Conservation (phyloP, 768 basidiomycete genomes). For the Sarcodon sp. region DNA sequence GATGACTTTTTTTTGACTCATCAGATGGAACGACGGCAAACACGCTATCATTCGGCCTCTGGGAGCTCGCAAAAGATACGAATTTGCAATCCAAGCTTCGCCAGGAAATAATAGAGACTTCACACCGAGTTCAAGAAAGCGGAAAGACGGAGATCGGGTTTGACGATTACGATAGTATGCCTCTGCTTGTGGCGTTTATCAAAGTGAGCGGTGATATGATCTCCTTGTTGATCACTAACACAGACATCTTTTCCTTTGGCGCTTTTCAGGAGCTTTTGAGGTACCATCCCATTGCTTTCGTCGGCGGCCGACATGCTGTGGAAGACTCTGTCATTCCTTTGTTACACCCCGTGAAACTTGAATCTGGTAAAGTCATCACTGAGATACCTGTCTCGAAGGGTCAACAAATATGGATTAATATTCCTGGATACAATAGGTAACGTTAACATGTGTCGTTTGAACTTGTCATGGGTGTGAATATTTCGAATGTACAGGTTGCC, state of each 20-base stretch:
- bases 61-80: conserved; percentile 15
- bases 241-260: not conserved
- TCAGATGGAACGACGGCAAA: conserved; percentile 17
- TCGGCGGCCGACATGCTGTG: conserved; percentile 12
- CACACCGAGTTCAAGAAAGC: conserved; percentile 8
- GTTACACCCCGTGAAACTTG: conserved; percentile 14
- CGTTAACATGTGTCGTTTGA: too few species aligned
- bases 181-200: conserved; percentile 16
- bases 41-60: conserved; percentile 16
- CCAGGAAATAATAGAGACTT: conserved; percentile 13
- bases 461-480: too few species aligned
- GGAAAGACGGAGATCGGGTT: conserved; percentile 16
- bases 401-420: conserved; percentile 10
- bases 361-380: conserved; percentile 11
- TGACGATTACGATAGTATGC: conserved; percentile 20
- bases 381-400: conserved; percentile 17
- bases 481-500: conserved; percentile 6
- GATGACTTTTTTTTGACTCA: conserved; percentile 5
- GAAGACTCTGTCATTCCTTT: conserved; percentile 21
- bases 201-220: conserved; percentile 12
- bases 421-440: conserved; percentile 15
- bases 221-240: not conserved
- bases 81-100: conserved; percentile 14
- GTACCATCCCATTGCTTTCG: conserved; percentile 17
- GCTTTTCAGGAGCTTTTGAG: conserved; percentile 20